These are phyloP conservation scores for Backusella mclennaniae DNA, from an alignment of 192 early-diverging fungal genomes.

Conservation along the genomic window DNA sequence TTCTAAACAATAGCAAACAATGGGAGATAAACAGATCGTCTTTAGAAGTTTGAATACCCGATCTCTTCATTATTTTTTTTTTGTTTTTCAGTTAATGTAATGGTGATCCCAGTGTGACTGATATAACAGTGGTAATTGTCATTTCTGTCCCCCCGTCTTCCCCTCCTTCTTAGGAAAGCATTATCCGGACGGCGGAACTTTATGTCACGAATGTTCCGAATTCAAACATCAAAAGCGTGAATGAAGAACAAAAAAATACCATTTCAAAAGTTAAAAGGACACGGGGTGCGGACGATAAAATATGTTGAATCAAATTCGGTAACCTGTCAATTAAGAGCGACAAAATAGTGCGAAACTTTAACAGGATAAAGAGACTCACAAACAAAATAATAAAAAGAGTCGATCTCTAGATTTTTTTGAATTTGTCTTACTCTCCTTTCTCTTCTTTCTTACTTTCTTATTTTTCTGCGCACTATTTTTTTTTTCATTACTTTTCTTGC, in stretches of 20 bases:
- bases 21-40: conserved; percentile 1
- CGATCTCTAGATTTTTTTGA: background rate
- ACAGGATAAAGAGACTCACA: background rate
- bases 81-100: background rate
- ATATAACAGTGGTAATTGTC: background rate
- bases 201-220: background rate
- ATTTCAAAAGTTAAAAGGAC: background rate
- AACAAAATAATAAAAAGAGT: conserved; percentile 7
- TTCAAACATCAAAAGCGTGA: background rate
- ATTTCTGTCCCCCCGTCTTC: background rate
- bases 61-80: background rate
- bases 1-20: background rate
- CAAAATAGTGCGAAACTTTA: conserved; percentile 6
- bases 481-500: background rate
- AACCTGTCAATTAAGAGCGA: conserved; percentile 20
- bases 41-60: background rate
- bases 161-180: background rate
- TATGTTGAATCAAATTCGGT: conserved; percentile 6
- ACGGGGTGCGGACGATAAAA: background rate
- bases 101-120: background rate
- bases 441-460: background rate
- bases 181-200: conserved; percentile 1
- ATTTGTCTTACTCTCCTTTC: conserved; percentile 7
- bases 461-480: background rate
- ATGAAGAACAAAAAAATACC: conserved; percentile 4